These are phyloP conservation scores for Pholiota adiposa DNA, from an alignment of 1,284 basidiomycete species.

Conservation along the genomic window DNA sequence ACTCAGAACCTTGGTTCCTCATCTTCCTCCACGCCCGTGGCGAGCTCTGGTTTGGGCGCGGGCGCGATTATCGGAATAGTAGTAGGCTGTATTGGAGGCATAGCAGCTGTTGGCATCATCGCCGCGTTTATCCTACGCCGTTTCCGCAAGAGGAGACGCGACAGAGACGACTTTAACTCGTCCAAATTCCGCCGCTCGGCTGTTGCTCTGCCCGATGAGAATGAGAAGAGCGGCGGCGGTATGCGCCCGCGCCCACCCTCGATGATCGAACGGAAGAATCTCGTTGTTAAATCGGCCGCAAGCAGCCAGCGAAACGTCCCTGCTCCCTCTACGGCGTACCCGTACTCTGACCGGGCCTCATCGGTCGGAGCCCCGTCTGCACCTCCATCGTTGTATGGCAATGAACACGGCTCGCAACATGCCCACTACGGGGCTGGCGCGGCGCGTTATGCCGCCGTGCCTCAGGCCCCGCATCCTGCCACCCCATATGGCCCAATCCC, in stretches of 20 bases:
- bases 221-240: constrained; percentile 14
- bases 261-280: constrained; percentile 28
- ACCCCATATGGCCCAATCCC: constrained; percentile 12
- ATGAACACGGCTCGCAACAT: constrained; percentile 7
- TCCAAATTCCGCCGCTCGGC: constrained; percentile 31
- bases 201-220: constrained; percentile 23
- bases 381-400: constrained; percentile 11
- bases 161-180: constrained; percentile 24
- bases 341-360: constrained; percentile 15
- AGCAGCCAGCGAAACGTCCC: constrained; percentile 11
- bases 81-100: constrained; percentile 18
- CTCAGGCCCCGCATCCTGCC: constrained; percentile 11
- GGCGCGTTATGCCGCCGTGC: constrained; percentile 12
- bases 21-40: background rate
- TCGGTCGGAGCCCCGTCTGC: background rate
- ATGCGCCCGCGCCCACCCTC: constrained; percentile 27
- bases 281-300: constrained; percentile 2
- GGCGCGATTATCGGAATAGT: constrained; percentile 25
- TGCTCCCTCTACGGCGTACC: constrained; percentile 19
- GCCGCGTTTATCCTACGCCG: constrained; percentile 26
- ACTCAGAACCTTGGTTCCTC: background rate
- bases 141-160: constrained; percentile 20
- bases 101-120: constrained; percentile 17
- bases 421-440: constrained; percentile 13
- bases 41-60: constrained; percentile 17